Conservation (phyloP, 1,284 basidiomycete species). For the Lignosus rhinocerotis region DNA sequence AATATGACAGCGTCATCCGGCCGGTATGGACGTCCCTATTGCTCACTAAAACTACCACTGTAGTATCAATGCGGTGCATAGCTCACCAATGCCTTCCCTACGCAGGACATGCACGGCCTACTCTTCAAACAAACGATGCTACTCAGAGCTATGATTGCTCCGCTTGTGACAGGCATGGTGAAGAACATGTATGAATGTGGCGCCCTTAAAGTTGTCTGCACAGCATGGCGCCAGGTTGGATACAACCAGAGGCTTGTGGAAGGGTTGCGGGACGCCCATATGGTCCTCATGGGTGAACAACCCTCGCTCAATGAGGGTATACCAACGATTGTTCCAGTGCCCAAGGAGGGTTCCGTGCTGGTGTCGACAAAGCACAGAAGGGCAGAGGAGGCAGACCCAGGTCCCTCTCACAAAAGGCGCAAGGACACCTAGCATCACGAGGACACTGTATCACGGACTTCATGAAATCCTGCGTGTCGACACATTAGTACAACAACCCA, state of each 20-base stretch:
- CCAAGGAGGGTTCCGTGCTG: background rate
- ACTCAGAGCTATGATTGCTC: constrained; percentile 7
- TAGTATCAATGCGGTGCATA: background rate
- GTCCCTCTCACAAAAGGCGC: background rate
- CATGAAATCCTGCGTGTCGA: background rate
- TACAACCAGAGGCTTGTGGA: constrained; percentile 15
- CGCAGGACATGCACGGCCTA: background rate
- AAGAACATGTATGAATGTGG: constrained; percentile 19
- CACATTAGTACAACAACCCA: background rate
- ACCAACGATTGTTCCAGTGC: background rate
- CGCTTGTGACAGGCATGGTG: constrained; percentile 6
- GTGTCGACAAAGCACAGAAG: background rate
- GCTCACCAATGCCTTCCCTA: too few species aligned
- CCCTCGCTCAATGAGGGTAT: background rate
- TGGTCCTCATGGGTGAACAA: background rate
- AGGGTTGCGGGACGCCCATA: background rate
- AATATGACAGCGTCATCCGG: background rate
- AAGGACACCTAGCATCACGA: background rate
- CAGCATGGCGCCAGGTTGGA: constrained; percentile 18
- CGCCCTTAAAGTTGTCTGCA: constrained; percentile 17
- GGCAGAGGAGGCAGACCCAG: background rate
- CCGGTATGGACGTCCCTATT: constrained; percentile 1
- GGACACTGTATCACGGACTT: background rate
- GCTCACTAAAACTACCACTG: background rate
- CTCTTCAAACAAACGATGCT: constrained; percentile 6